Conservation (phyloP, 345 rosid genomes). For the Cardamine resedifolia region DNA sequence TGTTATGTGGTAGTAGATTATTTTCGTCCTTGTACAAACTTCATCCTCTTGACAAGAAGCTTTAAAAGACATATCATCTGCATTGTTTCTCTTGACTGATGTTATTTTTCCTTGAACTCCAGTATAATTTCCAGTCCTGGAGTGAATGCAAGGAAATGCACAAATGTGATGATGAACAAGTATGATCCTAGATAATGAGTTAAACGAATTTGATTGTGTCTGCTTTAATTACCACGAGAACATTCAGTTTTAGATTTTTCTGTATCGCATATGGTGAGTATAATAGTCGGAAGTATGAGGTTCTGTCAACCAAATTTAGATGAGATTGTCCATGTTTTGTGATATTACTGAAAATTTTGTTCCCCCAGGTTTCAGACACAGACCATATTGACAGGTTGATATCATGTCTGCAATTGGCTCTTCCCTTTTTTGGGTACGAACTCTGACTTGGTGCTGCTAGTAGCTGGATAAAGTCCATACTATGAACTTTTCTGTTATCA, state of each 20-base stretch:
- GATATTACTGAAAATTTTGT: slow-evolving; percentile 2
- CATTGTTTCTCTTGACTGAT: slow-evolving; percentile 1
- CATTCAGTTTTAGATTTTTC: not conserved
- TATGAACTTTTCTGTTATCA: not conserved
- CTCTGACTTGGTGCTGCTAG: not conserved
- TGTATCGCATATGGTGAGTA: not conserved
- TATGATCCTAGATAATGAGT: not conserved
- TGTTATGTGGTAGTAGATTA: slow-evolving; percentile 3
- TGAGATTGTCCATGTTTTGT: slow-evolving; percentile 14
- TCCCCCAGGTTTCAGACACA: slow-evolving; percentile 76
- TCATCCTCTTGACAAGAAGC: slow-evolving; percentile 3
- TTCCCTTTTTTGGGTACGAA: slow-evolving; percentile 87
- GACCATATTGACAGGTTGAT: slow-evolving; percentile 96
- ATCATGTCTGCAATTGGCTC: slow-evolving; percentile 89
- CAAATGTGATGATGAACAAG: not conserved
- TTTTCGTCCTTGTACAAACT: not conserved
- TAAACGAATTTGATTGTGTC: not conserved
- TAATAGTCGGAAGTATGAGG: slow-evolving; percentile 2
- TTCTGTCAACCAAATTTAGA: not conserved
- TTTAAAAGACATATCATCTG: not conserved
- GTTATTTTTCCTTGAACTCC: not conserved
- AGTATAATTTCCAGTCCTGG: not conserved
- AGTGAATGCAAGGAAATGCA: not conserved
- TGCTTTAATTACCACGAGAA: not conserved
- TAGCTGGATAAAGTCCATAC: slow-evolving; percentile 4